These are phyloP conservation scores for Hydnomerulius pinastri DNA, from an alignment of 768 basidiomycete genomes.

Conservation along the genomic window DNA sequence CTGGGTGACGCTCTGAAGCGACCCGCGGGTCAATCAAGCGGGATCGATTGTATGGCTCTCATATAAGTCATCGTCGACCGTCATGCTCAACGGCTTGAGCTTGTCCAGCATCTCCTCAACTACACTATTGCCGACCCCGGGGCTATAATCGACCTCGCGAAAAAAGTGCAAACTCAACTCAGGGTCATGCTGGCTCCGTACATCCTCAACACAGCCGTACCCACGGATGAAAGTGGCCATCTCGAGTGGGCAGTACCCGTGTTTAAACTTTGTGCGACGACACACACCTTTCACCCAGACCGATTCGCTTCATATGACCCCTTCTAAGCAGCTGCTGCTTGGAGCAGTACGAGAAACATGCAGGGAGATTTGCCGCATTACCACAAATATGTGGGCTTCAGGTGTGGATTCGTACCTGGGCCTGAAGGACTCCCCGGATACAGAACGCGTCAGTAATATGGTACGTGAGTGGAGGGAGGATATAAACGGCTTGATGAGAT, in stretches of 20 bases:
- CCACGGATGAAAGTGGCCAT: neutral
- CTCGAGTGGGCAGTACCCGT: slow-evolving; percentile 10
- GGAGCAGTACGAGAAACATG: slow-evolving; percentile 30
- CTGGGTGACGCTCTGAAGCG: slow-evolving; percentile 5
- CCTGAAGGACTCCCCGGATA: neutral
- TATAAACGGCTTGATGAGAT: slow-evolving; percentile 39
- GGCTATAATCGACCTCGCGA: slow-evolving; percentile 6
- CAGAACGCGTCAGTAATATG: slow-evolving; percentile 3
- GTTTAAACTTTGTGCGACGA: slow-evolving; percentile 10
- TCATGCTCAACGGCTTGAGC: slow-evolving; percentile 43
- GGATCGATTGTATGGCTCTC: slow-evolving; percentile 45
- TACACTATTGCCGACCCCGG: slow-evolving; percentile 11
- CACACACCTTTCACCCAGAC: no score
- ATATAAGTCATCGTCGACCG: slow-evolving; percentile 41
- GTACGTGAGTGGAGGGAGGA: slow-evolving; percentile 34
- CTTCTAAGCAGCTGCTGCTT: slow-evolving; percentile 26
- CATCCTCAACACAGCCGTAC: slow-evolving; percentile 3
- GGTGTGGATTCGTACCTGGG: slow-evolving; percentile 23
- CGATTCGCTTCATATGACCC: no score
- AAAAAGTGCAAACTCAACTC: slow-evolving; percentile 18
- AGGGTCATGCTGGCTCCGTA: slow-evolving; percentile 18
- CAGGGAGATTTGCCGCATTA: slow-evolving; percentile 45
- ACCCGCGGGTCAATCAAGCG: slow-evolving; percentile 21
- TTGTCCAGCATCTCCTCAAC: slow-evolving; percentile 39
- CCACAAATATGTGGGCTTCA: slow-evolving; percentile 46